Evolutionary conservation across 2,329 filamentous ascomycete species (phyloP).

Genomic region (Fusarium newnesense): DNA sequence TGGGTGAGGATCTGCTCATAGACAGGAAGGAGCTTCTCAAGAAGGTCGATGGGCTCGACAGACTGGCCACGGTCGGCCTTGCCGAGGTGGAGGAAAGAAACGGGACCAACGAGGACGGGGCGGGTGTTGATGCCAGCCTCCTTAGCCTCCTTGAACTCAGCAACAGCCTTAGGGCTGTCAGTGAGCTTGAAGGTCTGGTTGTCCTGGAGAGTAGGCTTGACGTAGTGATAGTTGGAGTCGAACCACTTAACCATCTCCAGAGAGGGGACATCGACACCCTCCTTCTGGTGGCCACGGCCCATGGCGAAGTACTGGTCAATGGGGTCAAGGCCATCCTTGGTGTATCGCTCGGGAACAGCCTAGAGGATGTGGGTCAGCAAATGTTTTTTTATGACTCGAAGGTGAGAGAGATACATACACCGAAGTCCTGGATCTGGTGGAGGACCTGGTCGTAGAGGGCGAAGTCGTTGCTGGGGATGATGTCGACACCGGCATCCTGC

Average conservation of each 20-base stretch:
- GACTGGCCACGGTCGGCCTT: slow-evolving; percentile 97
- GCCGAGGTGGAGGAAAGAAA: slow-evolving; percentile 96
- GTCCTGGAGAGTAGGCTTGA: slow-evolving; percentile 98
- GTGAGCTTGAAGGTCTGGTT: slow-evolving; percentile 95
- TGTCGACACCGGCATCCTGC: slow-evolving; percentile 96
- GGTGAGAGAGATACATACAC: slow-evolving; percentile 67
- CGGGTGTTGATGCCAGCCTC: slow-evolving; percentile 92
- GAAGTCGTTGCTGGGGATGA: slow-evolving; percentile 99
- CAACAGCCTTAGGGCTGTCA: slow-evolving; percentile 90
- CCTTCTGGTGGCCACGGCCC: slow-evolving; percentile 98
- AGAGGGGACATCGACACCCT: slow-evolving; percentile 88
- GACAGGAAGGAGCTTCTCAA: slow-evolving; percentile 92
- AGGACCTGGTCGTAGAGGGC: slow-evolving; percentile 98
- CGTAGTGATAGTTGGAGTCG: slow-evolving; percentile 99
- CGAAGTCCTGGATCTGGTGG: slow-evolving; percentile 97
- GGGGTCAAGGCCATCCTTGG: slow-evolving; percentile 84
- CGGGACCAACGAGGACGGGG: slow-evolving; percentile 93
- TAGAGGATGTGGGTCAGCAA: slow-evolving; percentile 49
- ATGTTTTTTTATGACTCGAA: neutral
- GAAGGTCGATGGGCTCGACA: slow-evolving; percentile 91
- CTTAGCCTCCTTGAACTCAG: slow-evolving; percentile 97
- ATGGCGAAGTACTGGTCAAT: slow-evolving; percentile 99
- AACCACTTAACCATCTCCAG: slow-evolving; percentile 99
- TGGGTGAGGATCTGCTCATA: slow-evolving; percentile 93
- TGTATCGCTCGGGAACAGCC: slow-evolving; percentile 94